Evolutionary conservation across 306 rosid species (phyloP), one percentile per base, ranked within the genome.

Genomic region (Cyclanthera cordifolia): DNA sequence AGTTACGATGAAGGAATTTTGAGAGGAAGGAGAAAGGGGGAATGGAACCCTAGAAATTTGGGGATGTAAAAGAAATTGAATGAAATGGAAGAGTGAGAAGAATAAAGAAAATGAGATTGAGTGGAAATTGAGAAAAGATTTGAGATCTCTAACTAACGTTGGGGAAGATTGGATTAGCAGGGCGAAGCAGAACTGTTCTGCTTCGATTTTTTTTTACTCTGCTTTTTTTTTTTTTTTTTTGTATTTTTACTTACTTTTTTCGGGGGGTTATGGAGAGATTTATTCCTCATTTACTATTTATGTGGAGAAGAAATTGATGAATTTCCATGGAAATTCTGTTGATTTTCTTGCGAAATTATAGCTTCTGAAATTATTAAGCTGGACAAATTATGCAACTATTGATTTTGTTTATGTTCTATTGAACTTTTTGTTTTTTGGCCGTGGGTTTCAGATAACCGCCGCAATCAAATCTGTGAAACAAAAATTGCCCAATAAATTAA

Each of bases 1-100:
- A 77, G 79, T 78, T 49, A 13, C 2, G 21, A 53, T 34, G 54
- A 55, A 16, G 15, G 30, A 55, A 34, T 20, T 54, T 41, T 4
- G 46, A 52, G 73, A 2, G 24, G 21, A 32, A 37, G n/a, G 51
- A 53, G 12, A 4, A 3, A 45, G 28, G 10, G 20, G 10, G 9
- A 53, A 41, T 2, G 37, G 30, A 55, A 41, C 15, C 16, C 23
- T 16, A 15, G 53, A 20, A 20, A 8, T 27, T 52, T 70, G n/a
- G 30, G 43, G 47, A 45, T n/a, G 14, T 2, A n/a, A 57, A 7
- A 27, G 14, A 58, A 58, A 2, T n/a, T 0, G 16, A 27, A 58
- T 32, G 5, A 53, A 56, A 55, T 61, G 50, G 16, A 16, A 23
- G 37, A 65, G n/a, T n/a, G n/a, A 9, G 20, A 43, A 64, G 23